These are phyloP conservation scores for Bacidia gigantensis DNA, from an alignment of 495 filamentous ascomycete species.

Conservation along the genomic window DNA sequence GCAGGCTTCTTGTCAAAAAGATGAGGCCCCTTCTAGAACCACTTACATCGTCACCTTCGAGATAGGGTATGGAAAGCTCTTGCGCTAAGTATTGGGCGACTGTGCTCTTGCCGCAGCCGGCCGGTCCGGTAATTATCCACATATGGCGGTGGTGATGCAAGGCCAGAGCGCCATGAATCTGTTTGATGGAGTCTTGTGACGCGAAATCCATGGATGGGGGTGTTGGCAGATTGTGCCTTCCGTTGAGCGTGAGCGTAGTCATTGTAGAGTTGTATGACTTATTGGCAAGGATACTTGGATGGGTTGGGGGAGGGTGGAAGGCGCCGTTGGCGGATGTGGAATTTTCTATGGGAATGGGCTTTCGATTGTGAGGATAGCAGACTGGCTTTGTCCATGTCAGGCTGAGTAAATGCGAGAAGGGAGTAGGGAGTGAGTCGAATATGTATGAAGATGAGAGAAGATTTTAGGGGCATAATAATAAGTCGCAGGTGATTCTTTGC, in stretches of 20 bases:
- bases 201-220: conserved; percentile 16
- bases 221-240: conserved; percentile 18
- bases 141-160: conserved; percentile 55
- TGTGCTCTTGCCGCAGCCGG: conserved; percentile 92
- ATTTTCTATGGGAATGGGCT: neutral
- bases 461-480: conserved; percentile 1
- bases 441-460: neutral
- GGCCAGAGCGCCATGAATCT: conserved; percentile 19
- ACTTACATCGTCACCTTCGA: conserved; percentile 94
- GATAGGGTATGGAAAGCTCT: conserved; percentile 59
- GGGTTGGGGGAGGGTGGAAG: neutral
- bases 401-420: neutral
- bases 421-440: too few relatives aligned
- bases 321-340: neutral
- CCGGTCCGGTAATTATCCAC: conserved; percentile 94
- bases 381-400: conserved; percentile 1
- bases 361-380: neutral
- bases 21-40: neutral
- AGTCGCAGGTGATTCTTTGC: conserved; percentile 1
- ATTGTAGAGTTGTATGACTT: conserved; percentile 2
- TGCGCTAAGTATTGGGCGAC: conserved; percentile 67
- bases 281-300: conserved; percentile 2
- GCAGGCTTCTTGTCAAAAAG: neutral
- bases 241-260: conserved; percentile 34
- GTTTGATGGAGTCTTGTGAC: conserved; percentile 13